These are phyloP conservation scores for Pichia paraexigua DNA, from an alignment of 805 yeast genomes.

Conservation along the genomic window DNA sequence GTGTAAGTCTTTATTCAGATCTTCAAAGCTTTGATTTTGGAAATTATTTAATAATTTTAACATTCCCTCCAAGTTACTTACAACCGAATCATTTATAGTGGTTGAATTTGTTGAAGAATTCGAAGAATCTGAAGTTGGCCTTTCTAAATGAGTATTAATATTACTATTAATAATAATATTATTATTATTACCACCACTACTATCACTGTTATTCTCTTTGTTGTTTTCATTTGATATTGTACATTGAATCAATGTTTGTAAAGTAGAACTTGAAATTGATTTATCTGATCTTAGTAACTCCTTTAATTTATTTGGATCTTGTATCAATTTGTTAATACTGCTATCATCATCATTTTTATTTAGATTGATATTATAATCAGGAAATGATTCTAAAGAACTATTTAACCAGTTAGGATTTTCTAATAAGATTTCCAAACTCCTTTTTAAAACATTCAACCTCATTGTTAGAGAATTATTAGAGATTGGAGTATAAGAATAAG, in stretches of 20 bases:
- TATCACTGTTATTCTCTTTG: not conserved
- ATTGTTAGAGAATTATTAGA: constrained; percentile 76
- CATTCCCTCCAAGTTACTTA: constrained; percentile 4
- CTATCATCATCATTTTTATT: not conserved
- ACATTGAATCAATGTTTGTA: constrained; percentile 35
- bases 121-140: not conserved
- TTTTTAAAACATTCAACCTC: constrained; percentile 61
- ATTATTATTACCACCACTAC: not conserved
- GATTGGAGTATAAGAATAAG: constrained; percentile 76
- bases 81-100: not conserved
- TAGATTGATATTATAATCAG: constrained; percentile 2
- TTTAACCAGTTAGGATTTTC: constrained; percentile 45
- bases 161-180: too few relatives aligned
- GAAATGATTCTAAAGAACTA: constrained; percentile 17
- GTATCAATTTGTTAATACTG: not conserved
- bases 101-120: not conserved
- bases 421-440: constrained; percentile 66
- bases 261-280: constrained; percentile 40
- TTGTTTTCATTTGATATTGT: not conserved
- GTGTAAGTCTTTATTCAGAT: constrained; percentile 18
- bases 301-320: not conserved
- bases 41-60: constrained; percentile 1
- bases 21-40: constrained; percentile 4
- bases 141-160: too few relatives aligned
- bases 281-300: constrained; percentile 28